Evolutionary conservation across 2,329 filamentous ascomycete genomes (phyloP).

Genomic region (Pseudogymnoascus verrucosus): DNA sequence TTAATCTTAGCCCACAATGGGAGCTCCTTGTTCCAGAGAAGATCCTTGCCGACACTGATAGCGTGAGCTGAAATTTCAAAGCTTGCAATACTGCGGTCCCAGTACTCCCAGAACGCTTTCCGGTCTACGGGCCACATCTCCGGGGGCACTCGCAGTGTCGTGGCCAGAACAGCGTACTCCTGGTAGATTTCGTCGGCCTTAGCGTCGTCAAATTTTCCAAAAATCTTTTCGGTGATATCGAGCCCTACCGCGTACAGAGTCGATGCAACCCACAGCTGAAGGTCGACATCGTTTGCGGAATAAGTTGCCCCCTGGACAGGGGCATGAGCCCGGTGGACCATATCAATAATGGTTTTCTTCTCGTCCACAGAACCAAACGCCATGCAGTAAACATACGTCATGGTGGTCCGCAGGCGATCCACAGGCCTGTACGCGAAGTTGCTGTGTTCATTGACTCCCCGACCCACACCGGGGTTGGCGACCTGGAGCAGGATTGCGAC

Average conservation of each 20-base stretch:
- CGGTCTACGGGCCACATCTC: slow-evolving; percentile 25
- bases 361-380: slow-evolving; percentile 29
- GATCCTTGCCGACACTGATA: slow-evolving; percentile 18
- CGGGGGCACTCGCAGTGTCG: slow-evolving; percentile 24
- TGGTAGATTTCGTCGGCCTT: slow-evolving; percentile 23
- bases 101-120: slow-evolving; percentile 25
- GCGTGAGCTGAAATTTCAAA: slow-evolving; percentile 26
- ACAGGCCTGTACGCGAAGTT: slow-evolving; percentile 31
- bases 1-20: slow-evolving; percentile 19
- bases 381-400: slow-evolving; percentile 34
- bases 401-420: slow-evolving; percentile 32
- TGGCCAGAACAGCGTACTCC: slow-evolving; percentile 26
- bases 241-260: slow-evolving; percentile 32
- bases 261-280: slow-evolving; percentile 35
- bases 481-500: slow-evolving; percentile 34
- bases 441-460: slow-evolving; percentile 32
- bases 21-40: slow-evolving; percentile 22
- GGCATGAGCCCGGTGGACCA: slow-evolving; percentile 30
- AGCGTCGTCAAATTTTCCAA: slow-evolving; percentile 25
- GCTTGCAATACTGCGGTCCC: slow-evolving; percentile 23
- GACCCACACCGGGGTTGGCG: slow-evolving; percentile 32
- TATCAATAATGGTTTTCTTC: slow-evolving; percentile 29
- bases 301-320: slow-evolving; percentile 28
- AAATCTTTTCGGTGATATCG: slow-evolving; percentile 31
- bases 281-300: slow-evolving; percentile 30